A percentile compares a stretch with the other conserved stretches of the same genome.
These are phyloP conservation scores for Limonomyces culmigenus DNA, from an alignment of 1,284 basidiomycete species.

Conservation along the genomic window DNA sequence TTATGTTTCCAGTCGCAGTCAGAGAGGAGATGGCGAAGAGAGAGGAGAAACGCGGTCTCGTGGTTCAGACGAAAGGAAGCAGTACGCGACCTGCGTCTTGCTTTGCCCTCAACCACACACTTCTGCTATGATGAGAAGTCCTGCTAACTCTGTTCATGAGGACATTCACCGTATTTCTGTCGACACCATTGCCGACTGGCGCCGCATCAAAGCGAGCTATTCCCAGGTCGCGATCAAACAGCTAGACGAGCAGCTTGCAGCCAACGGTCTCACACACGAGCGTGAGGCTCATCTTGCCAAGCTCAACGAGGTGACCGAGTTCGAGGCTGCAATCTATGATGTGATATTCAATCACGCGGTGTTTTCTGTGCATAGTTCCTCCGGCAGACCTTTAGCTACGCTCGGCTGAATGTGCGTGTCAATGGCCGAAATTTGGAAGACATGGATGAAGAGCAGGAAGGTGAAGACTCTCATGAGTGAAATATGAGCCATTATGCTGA, in stretches of 20 bases:
- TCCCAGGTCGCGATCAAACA: slow-evolving; percentile 22
- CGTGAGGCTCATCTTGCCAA: slow-evolving; percentile 28
- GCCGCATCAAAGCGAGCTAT: slow-evolving; percentile 34
- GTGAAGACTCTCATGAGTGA: slow-evolving; percentile 15
- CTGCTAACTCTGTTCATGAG: too few species aligned
- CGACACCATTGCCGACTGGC: slow-evolving; percentile 44
- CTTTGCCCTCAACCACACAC: too few species aligned
- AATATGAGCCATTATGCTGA: neutral
- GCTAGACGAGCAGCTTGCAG: slow-evolving; percentile 25
- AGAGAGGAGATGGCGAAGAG: too few species aligned
- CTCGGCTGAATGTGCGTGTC: slow-evolving; percentile 56
- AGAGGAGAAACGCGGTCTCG: too few species aligned
- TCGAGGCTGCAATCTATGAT: neutral
- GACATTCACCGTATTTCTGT: slow-evolving; percentile 49
- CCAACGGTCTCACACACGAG: slow-evolving; percentile 18
- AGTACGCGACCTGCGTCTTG: too few species aligned
- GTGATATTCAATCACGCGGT: too few species aligned
- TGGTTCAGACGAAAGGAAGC: too few species aligned
- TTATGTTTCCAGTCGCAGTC: too few species aligned
- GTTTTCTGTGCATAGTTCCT: slow-evolving; percentile 27
- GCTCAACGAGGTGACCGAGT: slow-evolving; percentile 28
- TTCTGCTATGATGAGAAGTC: too few species aligned
- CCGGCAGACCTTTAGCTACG: slow-evolving; percentile 40
- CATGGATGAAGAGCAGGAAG: slow-evolving; percentile 33
- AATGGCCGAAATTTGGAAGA: slow-evolving; percentile 68